phyloP scores from a whole-genome alignment of 768 basidiomycete genomes.

The Boletus coccyginus region DNA sequence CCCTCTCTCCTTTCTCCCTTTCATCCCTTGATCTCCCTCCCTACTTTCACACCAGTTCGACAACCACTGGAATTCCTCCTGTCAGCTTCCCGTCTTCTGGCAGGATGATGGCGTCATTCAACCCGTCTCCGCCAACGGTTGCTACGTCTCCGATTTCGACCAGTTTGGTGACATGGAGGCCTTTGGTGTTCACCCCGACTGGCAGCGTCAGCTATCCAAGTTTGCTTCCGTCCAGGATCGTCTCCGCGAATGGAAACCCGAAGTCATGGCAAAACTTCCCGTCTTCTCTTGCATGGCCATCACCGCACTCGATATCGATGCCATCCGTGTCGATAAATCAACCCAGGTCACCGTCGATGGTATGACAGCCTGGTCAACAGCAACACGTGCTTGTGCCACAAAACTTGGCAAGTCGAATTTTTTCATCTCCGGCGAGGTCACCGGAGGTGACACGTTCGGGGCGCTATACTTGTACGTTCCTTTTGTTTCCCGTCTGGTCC shows the following conservation, averaged over 20 bases:
- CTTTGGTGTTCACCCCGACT: constrained; percentile 93
- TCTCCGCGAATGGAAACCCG: constrained; percentile 86
- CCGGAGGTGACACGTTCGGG: constrained; percentile 90
- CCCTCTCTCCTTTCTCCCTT: neutral
- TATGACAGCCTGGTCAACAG: constrained; percentile 69
- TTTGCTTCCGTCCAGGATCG: constrained; percentile 97
- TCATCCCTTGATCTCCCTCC: neutral
- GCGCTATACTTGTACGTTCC: constrained; percentile 73
- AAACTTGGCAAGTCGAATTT: constrained; percentile 80
- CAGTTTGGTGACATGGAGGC: constrained; percentile 97
- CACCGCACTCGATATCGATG: constrained; percentile 86
- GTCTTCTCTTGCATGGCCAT: constrained; percentile 85
- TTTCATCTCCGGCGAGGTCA: constrained; percentile 90
- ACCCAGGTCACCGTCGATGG: constrained; percentile 88
- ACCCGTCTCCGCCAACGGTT: constrained; percentile 60
- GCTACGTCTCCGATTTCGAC: constrained; percentile 83
- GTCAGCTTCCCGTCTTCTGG: constrained; percentile 79
- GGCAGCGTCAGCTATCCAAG: constrained; percentile 91
- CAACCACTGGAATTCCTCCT: constrained; percentile 73
- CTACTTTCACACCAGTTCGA: constrained; percentile 40
- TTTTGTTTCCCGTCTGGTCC: neutral
- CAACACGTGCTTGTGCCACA: constrained; percentile 72
- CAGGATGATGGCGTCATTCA: constrained; percentile 62
- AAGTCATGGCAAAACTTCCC: constrained; percentile 74
- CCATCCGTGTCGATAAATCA: constrained; percentile 93